Percentiles rank a stretch among this genome's conserved stretches.
Evolutionary conservation across 1,139 yeast genomes (phyloP).

Genomic region (Candida sojae): DNA sequence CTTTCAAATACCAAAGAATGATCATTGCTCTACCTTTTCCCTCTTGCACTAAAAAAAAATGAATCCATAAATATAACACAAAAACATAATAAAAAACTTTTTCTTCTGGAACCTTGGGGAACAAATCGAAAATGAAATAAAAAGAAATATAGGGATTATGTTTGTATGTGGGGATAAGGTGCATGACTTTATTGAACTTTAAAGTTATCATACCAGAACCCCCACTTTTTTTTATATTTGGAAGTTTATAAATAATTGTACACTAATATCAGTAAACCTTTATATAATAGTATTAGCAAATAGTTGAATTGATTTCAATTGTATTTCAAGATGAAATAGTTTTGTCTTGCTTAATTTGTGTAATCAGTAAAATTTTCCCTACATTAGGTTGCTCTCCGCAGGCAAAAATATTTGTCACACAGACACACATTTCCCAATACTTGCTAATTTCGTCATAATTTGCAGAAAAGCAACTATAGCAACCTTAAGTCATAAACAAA

Average conservation of each 20-base stretch:
- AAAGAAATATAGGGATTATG: neutral
- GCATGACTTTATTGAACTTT: too few species aligned
- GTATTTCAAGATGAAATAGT: neutral
- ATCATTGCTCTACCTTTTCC: neutral
- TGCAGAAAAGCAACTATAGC: slow-evolving; percentile 1
- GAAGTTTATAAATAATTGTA: too few species aligned
- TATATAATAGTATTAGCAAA: too few species aligned
- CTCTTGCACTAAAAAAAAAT: neutral
- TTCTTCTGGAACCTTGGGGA: neutral
- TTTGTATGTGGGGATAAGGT: neutral
- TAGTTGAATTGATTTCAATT: too few species aligned
- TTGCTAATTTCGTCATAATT: neutral
- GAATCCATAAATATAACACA: neutral
- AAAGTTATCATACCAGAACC: too few species aligned
- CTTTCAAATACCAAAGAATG: neutral
- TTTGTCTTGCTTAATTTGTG: neutral
- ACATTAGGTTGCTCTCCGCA: neutral
- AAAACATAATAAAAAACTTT: neutral
- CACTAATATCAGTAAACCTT: too few species aligned
- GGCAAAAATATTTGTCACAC: neutral
- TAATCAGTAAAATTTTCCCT: neutral
- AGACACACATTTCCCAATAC: neutral
- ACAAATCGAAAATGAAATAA: neutral
- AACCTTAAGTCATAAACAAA: slow-evolving; percentile 1
- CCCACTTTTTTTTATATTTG: too few species aligned